Evolutionary conservation across 2,329 filamentous ascomycete genomes (phyloP), one percentile per base, ranked within the genome.

Genomic region (Colletotrichum paranaense): DNA sequence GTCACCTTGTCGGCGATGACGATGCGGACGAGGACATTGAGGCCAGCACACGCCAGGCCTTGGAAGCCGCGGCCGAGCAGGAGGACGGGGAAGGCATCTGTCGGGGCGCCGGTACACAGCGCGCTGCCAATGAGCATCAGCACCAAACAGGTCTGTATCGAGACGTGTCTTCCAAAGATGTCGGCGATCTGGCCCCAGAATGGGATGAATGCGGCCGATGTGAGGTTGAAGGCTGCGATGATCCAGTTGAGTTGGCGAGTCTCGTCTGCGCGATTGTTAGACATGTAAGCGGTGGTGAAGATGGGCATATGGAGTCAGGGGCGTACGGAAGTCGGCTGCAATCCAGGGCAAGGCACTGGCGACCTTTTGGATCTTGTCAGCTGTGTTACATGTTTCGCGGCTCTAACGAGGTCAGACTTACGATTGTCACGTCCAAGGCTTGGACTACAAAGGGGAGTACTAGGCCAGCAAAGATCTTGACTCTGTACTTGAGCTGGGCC

Each of bases 161-260:
- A 84, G 6, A 82, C 82, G 77, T 92, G 88, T 2, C 92, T 87
- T 19, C 92, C 92, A 76, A 92, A 92, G 32, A 93, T 86, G 75
- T 93, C 90, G 19, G 90, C 87, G 57, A 91, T 84, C 76, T 93
- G 91, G 1, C 89, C 90, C 82, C 91, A 93, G 65, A 89, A 88
- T 4, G 91, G 91, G 9, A 93, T 90, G 75, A 93, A 93, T 1
- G 91, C 88, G 1, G 92, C 91, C 0, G 90, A 89, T 0, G 91
- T 92, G 16, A 94, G 83, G 65, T 91, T 93, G 80, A 93, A 94
- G 7, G 91, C 86, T 0, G 92, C 91, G 22, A 93, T 88, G 77
- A 94, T 92, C 91, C 91, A 93, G 77, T 92, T 93, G 2, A 92
- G 84, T 76, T 92, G 88, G 22, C 88, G 85, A 5, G 90, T 78